These are phyloP conservation scores for Aspergillus hortae DNA, from an alignment of 2,329 filamentous ascomycete species.

Conservation along the genomic window DNA sequence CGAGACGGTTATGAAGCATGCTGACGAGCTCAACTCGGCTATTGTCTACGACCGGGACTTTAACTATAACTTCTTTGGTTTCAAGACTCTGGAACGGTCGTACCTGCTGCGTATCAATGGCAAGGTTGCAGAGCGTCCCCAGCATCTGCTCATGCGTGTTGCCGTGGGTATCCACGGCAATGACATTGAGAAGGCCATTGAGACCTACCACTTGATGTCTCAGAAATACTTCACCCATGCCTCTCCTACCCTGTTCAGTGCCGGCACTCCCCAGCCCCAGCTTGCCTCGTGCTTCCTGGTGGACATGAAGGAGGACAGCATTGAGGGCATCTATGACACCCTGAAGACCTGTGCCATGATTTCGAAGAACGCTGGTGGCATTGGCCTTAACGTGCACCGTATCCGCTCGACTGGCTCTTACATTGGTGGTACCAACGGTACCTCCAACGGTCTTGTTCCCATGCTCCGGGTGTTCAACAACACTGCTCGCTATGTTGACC, in stretches of 20 bases:
- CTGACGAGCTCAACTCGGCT: constrained; percentile 95
- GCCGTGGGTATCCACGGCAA: constrained; percentile 95
- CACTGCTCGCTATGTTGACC: constrained; percentile 96
- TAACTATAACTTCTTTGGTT: constrained; percentile 99
- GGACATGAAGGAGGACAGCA: constrained; percentile 99
- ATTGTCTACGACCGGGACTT: constrained; percentile 99
- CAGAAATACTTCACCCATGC: constrained; percentile 98
- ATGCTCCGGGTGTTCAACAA: constrained; percentile 99
- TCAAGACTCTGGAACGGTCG: constrained; percentile 97
- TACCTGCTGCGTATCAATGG: constrained; percentile 94
- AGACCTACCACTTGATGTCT: constrained; percentile 99
- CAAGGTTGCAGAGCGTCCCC: constrained; percentile 93
- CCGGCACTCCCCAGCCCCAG: constrained; percentile 90
- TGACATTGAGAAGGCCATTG: constrained; percentile 87
- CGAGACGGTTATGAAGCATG: constrained; percentile 90
- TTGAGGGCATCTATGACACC: constrained; percentile 98
- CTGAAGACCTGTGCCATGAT: constrained; percentile 99
- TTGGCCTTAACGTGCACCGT: constrained; percentile 92
- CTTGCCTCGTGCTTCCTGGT: constrained; percentile 98
- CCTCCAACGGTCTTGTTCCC: constrained; percentile 93
- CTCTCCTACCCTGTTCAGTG: constrained; percentile 96
- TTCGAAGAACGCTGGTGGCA: constrained; percentile 98
- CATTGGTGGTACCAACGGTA: constrained; percentile 96
- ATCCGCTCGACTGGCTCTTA: constrained; percentile 97
- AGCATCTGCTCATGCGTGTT: constrained; percentile 99